Conservation (phyloP, 2,329 filamentous ascomycete species). For the Cordyceps militaris region DNA sequence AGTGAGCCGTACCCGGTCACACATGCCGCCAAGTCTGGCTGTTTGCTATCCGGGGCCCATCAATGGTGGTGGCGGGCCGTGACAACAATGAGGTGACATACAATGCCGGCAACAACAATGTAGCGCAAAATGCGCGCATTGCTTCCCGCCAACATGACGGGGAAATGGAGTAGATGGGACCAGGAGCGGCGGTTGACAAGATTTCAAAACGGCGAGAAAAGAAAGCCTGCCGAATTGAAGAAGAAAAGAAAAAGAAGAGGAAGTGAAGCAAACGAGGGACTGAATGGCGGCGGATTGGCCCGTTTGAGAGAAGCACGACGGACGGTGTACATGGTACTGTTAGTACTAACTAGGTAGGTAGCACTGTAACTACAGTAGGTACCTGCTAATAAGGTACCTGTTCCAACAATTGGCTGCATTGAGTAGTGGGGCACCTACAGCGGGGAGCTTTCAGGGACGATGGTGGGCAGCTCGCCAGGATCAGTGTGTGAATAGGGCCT, state of each 20-base stretch:
- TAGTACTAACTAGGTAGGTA: too few relatives aligned
- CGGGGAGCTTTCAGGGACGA: neutral
- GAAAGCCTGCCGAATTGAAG: neutral
- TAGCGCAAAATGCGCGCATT: conserved; percentile 69
- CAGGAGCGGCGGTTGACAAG: neutral
- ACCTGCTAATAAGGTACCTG: too few relatives aligned
- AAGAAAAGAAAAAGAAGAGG: neutral
- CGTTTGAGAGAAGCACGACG: neutral
- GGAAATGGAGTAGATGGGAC: neutral
- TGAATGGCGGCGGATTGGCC: neutral
- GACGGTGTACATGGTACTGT: too few relatives aligned
- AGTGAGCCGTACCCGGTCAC: neutral
- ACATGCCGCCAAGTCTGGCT: neutral
- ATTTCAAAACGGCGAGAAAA: neutral
- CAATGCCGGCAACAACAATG: conserved; percentile 76
- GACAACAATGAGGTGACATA: conserved; percentile 39
- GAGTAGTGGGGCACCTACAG: neutral
- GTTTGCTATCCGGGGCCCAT: neutral
- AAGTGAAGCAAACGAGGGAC: neutral
- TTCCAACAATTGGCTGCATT: too few relatives aligned
- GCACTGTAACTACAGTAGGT: too few relatives aligned
- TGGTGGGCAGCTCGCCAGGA: neutral
- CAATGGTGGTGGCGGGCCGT: conserved; percentile 14
- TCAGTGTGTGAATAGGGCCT: neutral
- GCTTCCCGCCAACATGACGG: conserved; percentile 53